Percentiles rank a stretch among this genome's conserved stretches.
These are phyloP conservation scores for Barbatosphaeria neglecta DNA, from an alignment of 495 filamentous ascomycete genomes.

Conservation along the genomic window DNA sequence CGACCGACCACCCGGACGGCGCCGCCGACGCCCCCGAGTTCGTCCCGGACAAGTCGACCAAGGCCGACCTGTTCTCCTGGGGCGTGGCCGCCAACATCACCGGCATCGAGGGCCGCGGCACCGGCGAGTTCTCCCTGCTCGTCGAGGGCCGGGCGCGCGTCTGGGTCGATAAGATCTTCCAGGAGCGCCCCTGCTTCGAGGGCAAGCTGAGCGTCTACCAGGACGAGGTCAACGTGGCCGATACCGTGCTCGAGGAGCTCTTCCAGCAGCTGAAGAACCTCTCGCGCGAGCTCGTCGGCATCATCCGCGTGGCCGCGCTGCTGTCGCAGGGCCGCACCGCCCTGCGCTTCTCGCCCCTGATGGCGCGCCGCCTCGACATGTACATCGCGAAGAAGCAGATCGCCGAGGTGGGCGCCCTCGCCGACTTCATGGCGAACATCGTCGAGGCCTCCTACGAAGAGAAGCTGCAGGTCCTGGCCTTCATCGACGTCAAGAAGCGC, in stretches of 20 bases:
- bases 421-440: constrained; percentile 92
- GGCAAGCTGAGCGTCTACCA: constrained; percentile 50
- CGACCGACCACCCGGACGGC: constrained; percentile 2
- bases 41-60: constrained; percentile 40
- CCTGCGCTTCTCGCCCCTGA: constrained; percentile 62
- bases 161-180: constrained; percentile 57
- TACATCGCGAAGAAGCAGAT: constrained; percentile 71
- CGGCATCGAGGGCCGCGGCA: constrained; percentile 67
- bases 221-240: constrained; percentile 39
- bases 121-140: constrained; percentile 67
- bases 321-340: constrained; percentile 47
- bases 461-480: constrained; percentile 70
- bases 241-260: constrained; percentile 48
- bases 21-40: constrained; percentile 21
- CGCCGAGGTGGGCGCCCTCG: constrained; percentile 71
- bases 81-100: constrained; percentile 74
- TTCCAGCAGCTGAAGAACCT: constrained; percentile 74
- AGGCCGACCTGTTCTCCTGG: constrained; percentile 62
- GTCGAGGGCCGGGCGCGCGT: constrained; percentile 79
- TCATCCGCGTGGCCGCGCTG: constrained; percentile 66
- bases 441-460: constrained; percentile 78
- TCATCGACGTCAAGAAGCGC: constrained; percentile 63
- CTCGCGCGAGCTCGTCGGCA: constrained; percentile 67
- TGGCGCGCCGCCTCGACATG: constrained; percentile 71
- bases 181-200: constrained; percentile 78